Conservation (phyloP, 2,329 filamentous ascomycete species). For the Aspergillus uvarum region DNA sequence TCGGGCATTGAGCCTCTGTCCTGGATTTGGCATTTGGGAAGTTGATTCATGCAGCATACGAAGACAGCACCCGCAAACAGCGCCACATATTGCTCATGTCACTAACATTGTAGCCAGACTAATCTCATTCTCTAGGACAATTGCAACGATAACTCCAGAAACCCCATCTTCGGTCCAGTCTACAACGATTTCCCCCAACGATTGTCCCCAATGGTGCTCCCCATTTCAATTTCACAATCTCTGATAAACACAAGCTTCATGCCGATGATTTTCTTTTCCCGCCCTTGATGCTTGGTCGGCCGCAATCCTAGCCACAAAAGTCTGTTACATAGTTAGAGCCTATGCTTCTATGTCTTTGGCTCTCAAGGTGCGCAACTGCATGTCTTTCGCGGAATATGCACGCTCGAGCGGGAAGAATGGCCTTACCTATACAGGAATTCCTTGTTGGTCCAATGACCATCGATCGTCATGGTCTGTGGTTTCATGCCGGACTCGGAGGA, state of each 20-base stretch:
- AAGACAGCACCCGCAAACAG: not conserved
- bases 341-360: not conserved
- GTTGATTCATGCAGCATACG: too few relatives aligned
- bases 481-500: constrained; percentile 40
- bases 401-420: not conserved
- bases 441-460: not conserved
- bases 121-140: not conserved
- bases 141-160: not conserved
- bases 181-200: not conserved
- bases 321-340: not conserved
- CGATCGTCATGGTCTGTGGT: not conserved
- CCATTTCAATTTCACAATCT: not conserved
- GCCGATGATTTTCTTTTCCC: not conserved
- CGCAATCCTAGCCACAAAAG: not conserved
- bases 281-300: not conserved
- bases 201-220: too few relatives aligned
- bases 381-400: not conserved
- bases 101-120: not conserved
- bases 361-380: too few relatives aligned
- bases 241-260: not conserved
- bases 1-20: too few relatives aligned
- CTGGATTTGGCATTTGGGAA: too few relatives aligned
- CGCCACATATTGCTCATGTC: not conserved
- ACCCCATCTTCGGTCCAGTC: not conserved
- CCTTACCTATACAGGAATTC: not conserved